phyloP scores from a whole-genome alignment of 2,329 filamentous ascomycete species.

The Fusarium coffeatum region DNA sequence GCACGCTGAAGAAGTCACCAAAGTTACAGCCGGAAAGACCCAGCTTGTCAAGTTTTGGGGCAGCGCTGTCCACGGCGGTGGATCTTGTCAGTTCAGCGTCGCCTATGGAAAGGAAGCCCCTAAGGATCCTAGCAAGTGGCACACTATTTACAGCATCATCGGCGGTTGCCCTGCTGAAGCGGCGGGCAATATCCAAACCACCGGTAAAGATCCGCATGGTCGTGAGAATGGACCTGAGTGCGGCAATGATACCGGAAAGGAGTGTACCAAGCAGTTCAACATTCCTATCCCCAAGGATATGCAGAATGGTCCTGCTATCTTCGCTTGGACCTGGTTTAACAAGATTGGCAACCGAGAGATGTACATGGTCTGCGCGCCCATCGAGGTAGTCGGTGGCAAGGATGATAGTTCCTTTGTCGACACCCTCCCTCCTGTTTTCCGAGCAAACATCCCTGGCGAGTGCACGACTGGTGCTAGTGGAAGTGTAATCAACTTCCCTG shows the following conservation, averaged over 20 bases:
- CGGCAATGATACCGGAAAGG: slow-evolving; percentile 36
- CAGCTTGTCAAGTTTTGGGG: slow-evolving; percentile 46
- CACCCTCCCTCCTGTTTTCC: slow-evolving; percentile 38
- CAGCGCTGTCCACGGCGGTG: slow-evolving; percentile 46
- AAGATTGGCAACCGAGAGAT: slow-evolving; percentile 81
- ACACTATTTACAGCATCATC: slow-evolving; percentile 44
- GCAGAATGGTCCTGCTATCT: slow-evolving; percentile 66
- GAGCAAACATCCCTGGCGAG: slow-evolving; percentile 44
- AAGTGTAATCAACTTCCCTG: slow-evolving; percentile 41
- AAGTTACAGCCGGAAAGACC: slow-evolving; percentile 36
- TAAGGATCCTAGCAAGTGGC: slow-evolving; percentile 34
- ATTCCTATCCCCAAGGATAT: slow-evolving; percentile 46
- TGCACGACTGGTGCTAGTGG: slow-evolving; percentile 38
- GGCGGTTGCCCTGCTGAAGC: slow-evolving; percentile 45
- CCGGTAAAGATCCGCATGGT: slow-evolving; percentile 28
- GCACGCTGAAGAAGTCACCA: slow-evolving; percentile 40
- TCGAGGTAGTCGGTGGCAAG: slow-evolving; percentile 65
- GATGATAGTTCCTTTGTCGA: slow-evolving; percentile 42
- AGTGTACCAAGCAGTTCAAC: slow-evolving; percentile 42
- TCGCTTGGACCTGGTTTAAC: slow-evolving; percentile 86
- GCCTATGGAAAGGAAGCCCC: slow-evolving; percentile 41
- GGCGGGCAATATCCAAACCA: slow-evolving; percentile 26
- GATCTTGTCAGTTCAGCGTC: slow-evolving; percentile 45
- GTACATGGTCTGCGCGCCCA: slow-evolving; percentile 86
- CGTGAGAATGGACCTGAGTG: slow-evolving; percentile 41